Evolutionary conservation across 352 stramenopile species (phyloP).

Genomic region (Paralagenidium karlingii): DNA sequence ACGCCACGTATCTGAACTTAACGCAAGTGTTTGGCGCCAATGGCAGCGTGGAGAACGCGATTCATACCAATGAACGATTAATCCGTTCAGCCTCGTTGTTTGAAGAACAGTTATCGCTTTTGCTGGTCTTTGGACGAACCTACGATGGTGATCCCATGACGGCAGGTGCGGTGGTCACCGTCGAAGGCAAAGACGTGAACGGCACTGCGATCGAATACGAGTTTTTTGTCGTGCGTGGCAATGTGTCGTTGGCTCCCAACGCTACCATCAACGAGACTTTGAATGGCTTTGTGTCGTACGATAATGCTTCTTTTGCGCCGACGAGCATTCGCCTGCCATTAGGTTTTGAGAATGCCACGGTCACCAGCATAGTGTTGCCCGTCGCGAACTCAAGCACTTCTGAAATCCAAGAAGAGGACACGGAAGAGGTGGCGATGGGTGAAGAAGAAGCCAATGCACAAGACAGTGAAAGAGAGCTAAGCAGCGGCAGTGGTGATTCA

Average conservation of each 20-base stretch:
- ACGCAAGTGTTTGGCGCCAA: slow-evolving; percentile 46
- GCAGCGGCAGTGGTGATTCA: too few relatives aligned
- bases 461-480: too few relatives aligned
- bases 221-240: slow-evolving; percentile 43
- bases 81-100: slow-evolving; percentile 64
- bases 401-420: too few relatives aligned
- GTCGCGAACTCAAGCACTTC: too few relatives aligned
- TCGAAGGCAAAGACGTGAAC: slow-evolving; percentile 27
- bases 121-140: slow-evolving; percentile 70
- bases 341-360: slow-evolving; percentile 45
- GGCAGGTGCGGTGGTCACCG: slow-evolving; percentile 28
- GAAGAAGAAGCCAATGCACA: too few relatives aligned
- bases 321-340: slow-evolving; percentile 44
- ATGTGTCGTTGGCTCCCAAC: slow-evolving; percentile 15
- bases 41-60: slow-evolving; percentile 28
- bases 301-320: slow-evolving; percentile 53
- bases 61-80: slow-evolving; percentile 51
- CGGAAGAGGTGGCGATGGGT: too few relatives aligned
- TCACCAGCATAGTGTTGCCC: too few relatives aligned
- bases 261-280: slow-evolving; percentile 7
- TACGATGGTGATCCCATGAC: slow-evolving; percentile 43
- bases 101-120: slow-evolving; percentile 55
- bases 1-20: slow-evolving; percentile 59
- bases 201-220: slow-evolving; percentile 22
- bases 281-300: slow-evolving; percentile 36